Base-by-base conservation (phyloP, 164 flowering plant genomes). In the Tinospora cordifolia region DNA sequence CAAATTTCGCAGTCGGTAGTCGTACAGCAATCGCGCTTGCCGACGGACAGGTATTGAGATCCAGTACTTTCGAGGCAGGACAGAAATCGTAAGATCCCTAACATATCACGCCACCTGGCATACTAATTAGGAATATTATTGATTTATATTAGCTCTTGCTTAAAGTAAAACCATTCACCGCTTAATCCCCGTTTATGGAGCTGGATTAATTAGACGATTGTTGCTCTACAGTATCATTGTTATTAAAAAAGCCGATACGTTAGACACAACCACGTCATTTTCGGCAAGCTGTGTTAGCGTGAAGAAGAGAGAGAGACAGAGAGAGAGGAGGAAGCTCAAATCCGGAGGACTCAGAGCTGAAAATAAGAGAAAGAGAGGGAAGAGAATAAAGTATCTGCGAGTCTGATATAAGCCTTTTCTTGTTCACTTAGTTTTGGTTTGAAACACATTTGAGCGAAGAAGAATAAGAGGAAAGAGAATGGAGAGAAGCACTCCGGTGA, bases 401-500 rank as follows among this genome's bases (percentile, higher is more conserved):
- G 54, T 19, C 24, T 3, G 60, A 54, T 24, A 54, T 9, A 0
- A 2, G 8, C 8, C 46, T n/a, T 19, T 54, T 54, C 3, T 30
- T 19, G 2, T 9, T 19, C 24, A 0, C 24, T 8, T n/a, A 8
- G n/a, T 21, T 51, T 19, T 7, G 6, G 7, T 51, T 21, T 54
- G 60, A 14, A 17, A 51, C n/a, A 15, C 58, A n/a, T 51, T 51
- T 7, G 21, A 51, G 58, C 0, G 24, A 15, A 19, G 59, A 4
- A 41, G 46, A 11, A 41, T 39, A 25, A 59, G 38, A 19, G 3
- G 25, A 22, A 10, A 34, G 44, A 15, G 5, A 71, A 89, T 92
- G 95, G 92, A 90, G 80, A 85, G 85, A 69, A 74, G 47, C 67
- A 88, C 87, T 13, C 96, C 97, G 57, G 96, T 87, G 83, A 86